Evolutionary conservation across 2,329 filamentous ascomycete genomes (phyloP), one percentile per base, ranked within the genome.

Genomic region (Penicillium sp.): DNA sequence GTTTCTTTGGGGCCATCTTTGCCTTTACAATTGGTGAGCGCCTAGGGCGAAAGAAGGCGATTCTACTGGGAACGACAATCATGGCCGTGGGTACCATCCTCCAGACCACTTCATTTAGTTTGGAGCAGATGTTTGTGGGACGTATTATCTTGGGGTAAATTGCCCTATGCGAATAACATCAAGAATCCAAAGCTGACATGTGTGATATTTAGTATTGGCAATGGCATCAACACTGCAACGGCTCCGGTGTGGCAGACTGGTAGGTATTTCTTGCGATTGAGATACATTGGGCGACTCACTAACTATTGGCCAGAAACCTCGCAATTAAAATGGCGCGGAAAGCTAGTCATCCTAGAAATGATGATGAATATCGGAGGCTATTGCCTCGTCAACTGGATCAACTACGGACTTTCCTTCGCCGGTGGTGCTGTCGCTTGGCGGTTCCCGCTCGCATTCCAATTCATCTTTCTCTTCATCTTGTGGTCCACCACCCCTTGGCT

Each of bases 1-100:
- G 78, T 56, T 80, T 82, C 57, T 63, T 80, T 40, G 79, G 79
- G 16, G 77, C 71, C 11, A 53, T 72, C 1, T 68, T 73, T 23
- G 74, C 79, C 43, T 62, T 59, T 26, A 54, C 44, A 13, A 57
- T 76, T 23, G 75, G 75, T 6, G 74, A 78, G 24, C 47, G 22
- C 32, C 60, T 77, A 0, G 75, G 76, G 1, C 62, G 76, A 6
- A 74, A 73, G 51, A 73, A 70, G 29, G 67, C 66, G 5, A 65
- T 78, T 29, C 49, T 77, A 3, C 40, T 74, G 0, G 74, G 74
- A 1, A 74, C 73, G 0, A 69, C 68, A 0, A 69, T 77, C 46
- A 76, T 78, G 70, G 64, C 63, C 23, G 59, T 75, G 37, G 75
- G 74, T 1, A 74, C 74, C 2, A 69, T 77, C 35, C 62, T 78